Evolutionary conservation across 2,329 filamentous ascomycete species (phyloP).

Genomic region (Alternaria solani): DNA sequence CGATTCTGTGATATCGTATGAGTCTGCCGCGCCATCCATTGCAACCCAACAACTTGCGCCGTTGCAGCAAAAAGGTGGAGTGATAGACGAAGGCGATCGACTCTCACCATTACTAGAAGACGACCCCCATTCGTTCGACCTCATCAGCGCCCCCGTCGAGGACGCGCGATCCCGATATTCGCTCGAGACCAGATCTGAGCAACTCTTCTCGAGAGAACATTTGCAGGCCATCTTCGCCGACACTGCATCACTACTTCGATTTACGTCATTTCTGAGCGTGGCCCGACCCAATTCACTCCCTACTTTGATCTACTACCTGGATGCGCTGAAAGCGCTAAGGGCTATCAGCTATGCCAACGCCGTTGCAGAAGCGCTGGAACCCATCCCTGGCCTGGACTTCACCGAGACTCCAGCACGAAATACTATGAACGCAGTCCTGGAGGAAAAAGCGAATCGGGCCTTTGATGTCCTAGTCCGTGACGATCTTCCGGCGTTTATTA

Average conservation of each 20-base stretch:
- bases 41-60: conserved; percentile 48
- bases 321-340: conserved; percentile 73
- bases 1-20: conserved; percentile 48
- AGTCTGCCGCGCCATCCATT: conserved; percentile 45
- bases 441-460: conserved; percentile 69
- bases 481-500: conserved; percentile 76
- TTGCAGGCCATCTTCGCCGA: conserved; percentile 71
- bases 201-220: conserved; percentile 72
- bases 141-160: conserved; percentile 55
- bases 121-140: conserved; percentile 63
- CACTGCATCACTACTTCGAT: conserved; percentile 68
- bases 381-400: conserved; percentile 65
- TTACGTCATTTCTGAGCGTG: conserved; percentile 71
- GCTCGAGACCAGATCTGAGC: conserved; percentile 70
- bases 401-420: conserved; percentile 59
- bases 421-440: conserved; percentile 66
- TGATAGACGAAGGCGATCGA: conserved; percentile 52
- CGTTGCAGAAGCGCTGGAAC: conserved; percentile 67
- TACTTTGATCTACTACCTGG: conserved; percentile 74
- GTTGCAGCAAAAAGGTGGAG: conserved; percentile 54
- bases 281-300: conserved; percentile 69
- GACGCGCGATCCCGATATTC: conserved; percentile 55
- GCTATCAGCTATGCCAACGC: conserved; percentile 77
- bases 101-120: conserved; percentile 61
- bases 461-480: conserved; percentile 71